Evolutionary conservation across 2,329 filamentous ascomycete genomes (phyloP), one percentile per base, ranked within the genome.

Genomic region (Aspergillus puulaauensis): DNA sequence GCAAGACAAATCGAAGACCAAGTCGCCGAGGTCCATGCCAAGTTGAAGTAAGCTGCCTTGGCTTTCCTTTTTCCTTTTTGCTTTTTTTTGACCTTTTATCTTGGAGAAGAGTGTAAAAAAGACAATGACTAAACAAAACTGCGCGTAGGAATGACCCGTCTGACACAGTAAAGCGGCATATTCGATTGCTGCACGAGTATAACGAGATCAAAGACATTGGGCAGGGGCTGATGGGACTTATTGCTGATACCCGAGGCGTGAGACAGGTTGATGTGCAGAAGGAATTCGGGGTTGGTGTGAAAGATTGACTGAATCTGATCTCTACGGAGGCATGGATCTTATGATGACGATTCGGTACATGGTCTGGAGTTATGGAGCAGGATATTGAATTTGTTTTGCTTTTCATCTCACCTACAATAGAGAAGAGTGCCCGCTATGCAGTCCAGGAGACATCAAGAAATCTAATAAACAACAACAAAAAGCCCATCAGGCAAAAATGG

Each of bases 201-300:
- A 90, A 90, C 65, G 87, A 89, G 70, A 84, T 90, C 64, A 85
- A 86, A 61, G 88, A 90, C 70, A 77, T 88, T 7, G 87, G 83
- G 0, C 82, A 86, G 66, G 87, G 86, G 0, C 67, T 90, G 31
- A 81, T 90, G 73, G 86, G 86, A 0, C 72, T 90, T 65, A 84
- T 90, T 69, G 87, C 88, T 4, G 87, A 90, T 58, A 79, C 82
- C 60, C 75, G 85, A 43, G 86, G 85, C 8, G 78, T 84, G 45
- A 76, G 83, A 56, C 78, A 85, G 53, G 61, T 71, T 23, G 75
- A 77, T 27, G 70, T 79, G 31, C 70, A 75, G 55, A 65, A 61
- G 57, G 75, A 77, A 53, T 78, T 74, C 67, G 75, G 75, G 5
- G 66, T 77, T 45, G 65, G 61, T 3, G 70, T 70, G 35, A 60